Base-by-base conservation (phyloP, 73 alveolate species). In the Symbiodinium natans region DNA sequence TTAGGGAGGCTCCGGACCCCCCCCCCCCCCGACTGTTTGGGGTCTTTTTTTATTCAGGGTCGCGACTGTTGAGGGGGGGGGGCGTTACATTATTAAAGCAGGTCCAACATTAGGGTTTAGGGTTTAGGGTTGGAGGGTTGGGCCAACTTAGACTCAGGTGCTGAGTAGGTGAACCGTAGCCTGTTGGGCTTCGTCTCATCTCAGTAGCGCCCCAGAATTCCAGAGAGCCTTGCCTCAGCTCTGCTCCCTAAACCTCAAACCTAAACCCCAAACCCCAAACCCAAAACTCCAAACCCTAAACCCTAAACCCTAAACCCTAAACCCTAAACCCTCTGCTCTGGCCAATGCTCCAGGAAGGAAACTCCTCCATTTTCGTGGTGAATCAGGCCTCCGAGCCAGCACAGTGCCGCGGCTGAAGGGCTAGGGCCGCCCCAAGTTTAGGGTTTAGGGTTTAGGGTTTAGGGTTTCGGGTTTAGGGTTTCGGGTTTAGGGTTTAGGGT, bases 331-430 rank as follows among this genome's bases (percentile, higher is more conserved):
- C 34, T 63, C 15, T 63, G 77, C 7, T 11, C 77, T 9, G 33
- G 2, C 25, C 31, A 19, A 2, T n/a, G 41, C 1, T 6, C 83
- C 17, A 90, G 97, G 97, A 84, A 41, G 88, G 54, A 31, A 90
- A 90, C 77, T 82, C 97, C 33, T 71, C 88, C 36, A 36, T 90
- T 31, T 90, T 90, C 39, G 97, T 90, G 42, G 97, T 90, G 88
- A 68, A 68, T 80, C 97, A 90, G 19, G 77, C 71, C 74, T 90
- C 97, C 80, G 52, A 90, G 42, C 56, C 88, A 42, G 97, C 68
- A 33, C 97, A 90, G 97, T 8, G 41, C 29, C 97, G 1, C n/a
- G 97, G 88, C 85, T 6, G 23, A 10, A 23, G 75, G 29, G 59
- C 10, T 40, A 27, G 38, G 2, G 25, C 1, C 25, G 63, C 27